Evolutionary conservation across 2,329 filamentous ascomycete genomes (phyloP).

Genomic region (Fusarium sp.): DNA sequence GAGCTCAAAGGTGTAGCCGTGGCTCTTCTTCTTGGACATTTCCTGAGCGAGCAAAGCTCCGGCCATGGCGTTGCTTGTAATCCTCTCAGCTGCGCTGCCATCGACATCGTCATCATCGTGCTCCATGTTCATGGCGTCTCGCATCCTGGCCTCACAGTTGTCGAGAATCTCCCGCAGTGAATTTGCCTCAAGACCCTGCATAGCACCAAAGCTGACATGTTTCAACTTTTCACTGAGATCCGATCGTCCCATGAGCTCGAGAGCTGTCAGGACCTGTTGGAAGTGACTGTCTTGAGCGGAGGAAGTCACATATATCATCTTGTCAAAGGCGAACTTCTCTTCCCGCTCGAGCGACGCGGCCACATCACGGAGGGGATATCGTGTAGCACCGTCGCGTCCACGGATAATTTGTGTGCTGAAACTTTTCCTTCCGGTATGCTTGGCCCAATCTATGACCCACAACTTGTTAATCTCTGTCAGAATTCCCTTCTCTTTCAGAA

Average conservation of each 20-base stretch:
- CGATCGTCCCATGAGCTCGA: conserved; percentile 48
- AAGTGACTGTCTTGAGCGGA: conserved; percentile 78
- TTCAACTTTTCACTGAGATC: conserved; percentile 48
- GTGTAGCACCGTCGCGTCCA: conserved; percentile 59
- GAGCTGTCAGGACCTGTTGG: conserved; percentile 52
- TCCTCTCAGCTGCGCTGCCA: not conserved
- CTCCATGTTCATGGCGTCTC: not conserved
- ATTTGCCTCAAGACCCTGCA: conserved; percentile 59
- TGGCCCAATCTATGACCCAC: conserved; percentile 75
- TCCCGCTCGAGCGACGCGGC: conserved; percentile 73
- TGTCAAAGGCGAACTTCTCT: conserved; percentile 73
- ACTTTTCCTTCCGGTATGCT: conserved; percentile 75
- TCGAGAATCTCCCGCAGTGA: conserved; percentile 14
- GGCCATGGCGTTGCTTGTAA: conserved; percentile 11
- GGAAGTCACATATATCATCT: conserved; percentile 83
- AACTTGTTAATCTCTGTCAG: conserved; percentile 74
- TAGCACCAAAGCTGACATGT: conserved; percentile 57
- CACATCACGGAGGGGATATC: conserved; percentile 76
- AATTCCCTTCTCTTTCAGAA: conserved; percentile 69
- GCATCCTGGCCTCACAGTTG: not conserved
- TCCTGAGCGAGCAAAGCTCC: conserved; percentile 28
- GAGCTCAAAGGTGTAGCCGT: conserved; percentile 35
- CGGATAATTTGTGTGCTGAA: conserved; percentile 75
- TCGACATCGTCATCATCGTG: not conserved
- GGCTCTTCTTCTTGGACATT: conserved; percentile 35